Evolutionary conservation across 2,329 filamentous ascomycete species (phyloP).

Genomic region (Nemania serpens): DNA sequence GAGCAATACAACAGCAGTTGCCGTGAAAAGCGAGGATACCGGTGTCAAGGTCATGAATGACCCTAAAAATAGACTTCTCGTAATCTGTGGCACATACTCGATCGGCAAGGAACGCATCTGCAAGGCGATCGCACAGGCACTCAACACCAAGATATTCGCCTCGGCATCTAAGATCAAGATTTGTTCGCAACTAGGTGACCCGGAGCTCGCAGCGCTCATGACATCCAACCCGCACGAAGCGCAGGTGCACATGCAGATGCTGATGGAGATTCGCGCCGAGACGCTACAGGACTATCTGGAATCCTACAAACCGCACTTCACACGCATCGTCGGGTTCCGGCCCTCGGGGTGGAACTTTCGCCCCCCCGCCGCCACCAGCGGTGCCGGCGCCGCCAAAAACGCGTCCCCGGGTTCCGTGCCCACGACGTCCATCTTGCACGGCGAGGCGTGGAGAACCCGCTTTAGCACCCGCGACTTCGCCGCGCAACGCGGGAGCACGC

Average conservation of each 20-base stretch:
- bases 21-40: constrained; percentile 33
- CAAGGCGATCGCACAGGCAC: constrained; percentile 83
- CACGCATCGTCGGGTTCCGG: constrained; percentile 84
- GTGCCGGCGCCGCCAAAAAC: constrained; percentile 47
- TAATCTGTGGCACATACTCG: constrained; percentile 95
- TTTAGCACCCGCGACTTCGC: constrained; percentile 75
- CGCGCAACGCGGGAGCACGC: constrained; percentile 82
- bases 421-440: constrained; percentile 58
- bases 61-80: constrained; percentile 71
- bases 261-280: constrained; percentile 91
- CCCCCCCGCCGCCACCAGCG: constrained; percentile 12
- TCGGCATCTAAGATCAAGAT: constrained; percentile 82
- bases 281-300: constrained; percentile 89
- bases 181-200: constrained; percentile 81
- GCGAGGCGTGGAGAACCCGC: constrained; percentile 72
- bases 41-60: constrained; percentile 37
- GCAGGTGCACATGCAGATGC: constrained; percentile 96
- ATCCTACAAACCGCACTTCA: constrained; percentile 79
- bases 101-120: constrained; percentile 98
- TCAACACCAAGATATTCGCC: constrained; percentile 88
- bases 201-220: constrained; percentile 76
- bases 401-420: constrained; percentile 55
- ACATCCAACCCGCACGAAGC: constrained; percentile 82
- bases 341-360: constrained; percentile 95
- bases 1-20: constrained; percentile 22